These are phyloP conservation scores for Fusarium sp. DNA, from an alignment of 2,329 filamentous ascomycete species.

Conservation along the genomic window DNA sequence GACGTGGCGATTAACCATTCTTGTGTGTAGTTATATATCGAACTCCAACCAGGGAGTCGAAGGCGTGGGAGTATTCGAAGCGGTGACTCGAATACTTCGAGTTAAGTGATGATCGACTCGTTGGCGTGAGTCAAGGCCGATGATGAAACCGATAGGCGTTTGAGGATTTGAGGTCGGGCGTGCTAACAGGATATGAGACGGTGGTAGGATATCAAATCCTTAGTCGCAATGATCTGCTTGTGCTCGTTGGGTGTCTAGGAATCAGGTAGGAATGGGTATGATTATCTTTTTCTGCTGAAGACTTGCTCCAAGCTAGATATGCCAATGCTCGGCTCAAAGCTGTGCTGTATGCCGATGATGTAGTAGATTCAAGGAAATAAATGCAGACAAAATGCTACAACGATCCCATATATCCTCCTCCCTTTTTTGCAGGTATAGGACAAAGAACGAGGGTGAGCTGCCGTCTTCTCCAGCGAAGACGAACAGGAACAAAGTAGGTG, in stretches of 20 bases:
- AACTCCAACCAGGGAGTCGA: constrained; percentile 44
- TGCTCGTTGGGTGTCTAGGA: constrained; percentile 11
- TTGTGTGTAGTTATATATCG: constrained; percentile 24
- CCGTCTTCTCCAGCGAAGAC: constrained; percentile 40
- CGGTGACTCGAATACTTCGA: constrained; percentile 27
- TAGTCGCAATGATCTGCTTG: constrained; percentile 27
- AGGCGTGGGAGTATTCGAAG: constrained; percentile 19
- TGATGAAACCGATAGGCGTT: constrained; percentile 41
- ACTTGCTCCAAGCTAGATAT: constrained; percentile 44
- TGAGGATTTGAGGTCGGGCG: constrained; percentile 14
- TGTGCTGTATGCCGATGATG: constrained; percentile 32
- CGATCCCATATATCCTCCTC: constrained; percentile 21
- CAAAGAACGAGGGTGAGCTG: constrained; percentile 42
- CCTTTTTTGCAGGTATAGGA: constrained; percentile 19
- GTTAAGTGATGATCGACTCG: constrained; percentile 24
- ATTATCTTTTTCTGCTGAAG: constrained; percentile 36
- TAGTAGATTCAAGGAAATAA: constrained; percentile 39
- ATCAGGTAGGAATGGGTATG: constrained; percentile 20
- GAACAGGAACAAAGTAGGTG: constrained; percentile 25
- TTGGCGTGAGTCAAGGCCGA: constrained; percentile 18
- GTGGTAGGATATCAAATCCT: constrained; percentile 47
- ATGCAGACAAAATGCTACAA: constrained; percentile 33
- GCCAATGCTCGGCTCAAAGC: constrained; percentile 34
- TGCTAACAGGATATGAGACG: constrained; percentile 34
- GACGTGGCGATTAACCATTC: constrained; percentile 47